Percentiles rank a stretch among this genome's conserved stretches.
Conservation (phyloP, 192 early-diverging fungal genomes). For the Powellomyces hirtus region DNA sequence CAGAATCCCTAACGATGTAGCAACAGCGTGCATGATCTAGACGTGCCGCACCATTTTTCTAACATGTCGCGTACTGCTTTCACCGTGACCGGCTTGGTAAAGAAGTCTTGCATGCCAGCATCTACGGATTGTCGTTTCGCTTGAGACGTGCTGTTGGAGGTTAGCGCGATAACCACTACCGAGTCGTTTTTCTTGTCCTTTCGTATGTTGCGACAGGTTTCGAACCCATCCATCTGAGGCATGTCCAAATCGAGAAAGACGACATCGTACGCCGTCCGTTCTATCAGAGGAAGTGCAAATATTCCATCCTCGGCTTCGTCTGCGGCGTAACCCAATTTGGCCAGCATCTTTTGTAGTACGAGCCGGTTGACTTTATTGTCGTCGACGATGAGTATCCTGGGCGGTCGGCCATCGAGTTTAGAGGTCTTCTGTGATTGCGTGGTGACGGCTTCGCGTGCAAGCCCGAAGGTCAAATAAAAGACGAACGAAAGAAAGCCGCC, state of each 20-base stretch:
- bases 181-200: background rate
- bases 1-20: too few relatives aligned
- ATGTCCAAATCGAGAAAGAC: background rate
- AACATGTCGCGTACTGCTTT: background rate
- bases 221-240: background rate
- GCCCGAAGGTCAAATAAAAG: too few relatives aligned
- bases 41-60: background rate
- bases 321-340: background rate
- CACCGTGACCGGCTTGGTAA: background rate
- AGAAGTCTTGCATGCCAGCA: background rate
- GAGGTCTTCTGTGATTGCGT: background rate
- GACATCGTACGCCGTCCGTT: background rate
- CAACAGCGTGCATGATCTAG: too few relatives aligned
- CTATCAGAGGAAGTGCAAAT: background rate
- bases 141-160: background rate
- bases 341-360: background rate
- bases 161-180: background rate
- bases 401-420: background rate
- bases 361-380: background rate
- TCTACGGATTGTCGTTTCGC: background rate
- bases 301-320: background rate
- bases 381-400: background rate
- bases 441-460: too few relatives aligned
- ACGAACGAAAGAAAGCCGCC: background rate
- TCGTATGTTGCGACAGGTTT: background rate